Evolutionary conservation across 225 moss, liverwort and hornwort genomes (phyloP), one percentile per base, ranked within the genome.

Genomic region (Antitrichia curtipendula): DNA sequence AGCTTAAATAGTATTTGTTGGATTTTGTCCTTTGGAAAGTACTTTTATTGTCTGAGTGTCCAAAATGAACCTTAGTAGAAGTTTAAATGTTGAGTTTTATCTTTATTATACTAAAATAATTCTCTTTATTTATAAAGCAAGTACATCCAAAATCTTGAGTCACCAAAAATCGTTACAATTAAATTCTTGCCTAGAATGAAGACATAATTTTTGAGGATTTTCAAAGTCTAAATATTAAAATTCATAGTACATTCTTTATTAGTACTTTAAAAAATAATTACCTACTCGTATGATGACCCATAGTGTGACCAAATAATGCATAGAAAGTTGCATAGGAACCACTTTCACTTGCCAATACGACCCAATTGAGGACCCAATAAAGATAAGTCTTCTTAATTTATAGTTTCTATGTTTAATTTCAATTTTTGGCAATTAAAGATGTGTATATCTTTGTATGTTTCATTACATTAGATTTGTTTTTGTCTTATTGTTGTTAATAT

Each of bases 241-340:
- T 45, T 45, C 4, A 45, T 45, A 29, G 0, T 29, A 17, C 8
- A 75, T 13, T 3, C 32, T 21, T 9, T 50, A 50, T 50, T 34
- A 32, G 20, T 3, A 75, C 13, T 45, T 72, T 72, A 6, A 45
- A 45, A 27, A 45, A 17, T 5, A 6, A 43, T 28, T 28, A 72
- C 5, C 16, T 27, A 43, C 1, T 43, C 9, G 9, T 15, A 23
- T 0, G 2, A n/a, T n/a, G n/a, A n/a, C n/a, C n/a, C n/a, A n/a
- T n/a, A n/a, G n/a, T n/a, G 3, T 36, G 9, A 5, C 1, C 0
- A 8, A 0, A 70, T 71, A 71, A 16, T 43, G 3, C 16, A 71
- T 10, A 0, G 1, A 16, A 28, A 27, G 43, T 28, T 71, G 16
- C 0, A 0, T 28, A n/a, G n/a, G 2, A 28, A 16, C 25, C 0